Evolutionary conservation across 169 alveolate genomes (phyloP).

Genomic region (Plasmodium knowlesi): DNA sequence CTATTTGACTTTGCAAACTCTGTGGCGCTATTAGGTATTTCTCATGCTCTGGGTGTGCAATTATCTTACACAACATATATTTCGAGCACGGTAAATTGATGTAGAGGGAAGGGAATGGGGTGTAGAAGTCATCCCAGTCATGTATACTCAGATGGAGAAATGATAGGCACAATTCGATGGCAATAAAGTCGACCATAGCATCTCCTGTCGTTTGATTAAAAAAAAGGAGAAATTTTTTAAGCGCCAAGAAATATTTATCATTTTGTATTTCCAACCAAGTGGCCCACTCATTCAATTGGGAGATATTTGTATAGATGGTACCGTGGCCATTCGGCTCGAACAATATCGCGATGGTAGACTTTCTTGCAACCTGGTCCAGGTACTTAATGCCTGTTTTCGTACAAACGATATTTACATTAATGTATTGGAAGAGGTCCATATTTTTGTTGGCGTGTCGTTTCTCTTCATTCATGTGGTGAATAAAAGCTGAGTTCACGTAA

Average conservation of each 20-base stretch:
- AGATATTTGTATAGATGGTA: conserved; percentile 36
- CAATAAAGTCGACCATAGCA: conserved; percentile 78
- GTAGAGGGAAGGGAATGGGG: conserved; percentile 77
- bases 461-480: conserved; percentile 1
- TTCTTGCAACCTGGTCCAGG: conserved; percentile 66
- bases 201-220: conserved; percentile 75
- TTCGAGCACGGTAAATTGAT: conserved; percentile 55
- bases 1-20: conserved; percentile 52
- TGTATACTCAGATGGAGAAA: conserved; percentile 52
- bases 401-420: conserved; percentile 65
- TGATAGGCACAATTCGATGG: conserved; percentile 76
- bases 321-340: conserved; percentile 87
- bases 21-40: conserved; percentile 76
- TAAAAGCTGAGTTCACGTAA: conserved; percentile 39
- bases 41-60: conserved; percentile 76
- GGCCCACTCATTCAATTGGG: conserved; percentile 43
- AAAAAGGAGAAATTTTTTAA: conserved; percentile 65
- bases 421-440: conserved; percentile 17
- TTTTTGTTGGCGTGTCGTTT: not conserved
- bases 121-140: conserved; percentile 73
- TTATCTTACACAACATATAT: conserved; percentile 17
- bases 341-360: conserved; percentile 76
- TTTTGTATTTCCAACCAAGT: not conserved
- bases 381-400: conserved; percentile 81
- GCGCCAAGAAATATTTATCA: conserved; percentile 27